phyloP scores from a whole-genome alignment of 352 stramenopile species.

The Blastocystis sp. region DNA sequence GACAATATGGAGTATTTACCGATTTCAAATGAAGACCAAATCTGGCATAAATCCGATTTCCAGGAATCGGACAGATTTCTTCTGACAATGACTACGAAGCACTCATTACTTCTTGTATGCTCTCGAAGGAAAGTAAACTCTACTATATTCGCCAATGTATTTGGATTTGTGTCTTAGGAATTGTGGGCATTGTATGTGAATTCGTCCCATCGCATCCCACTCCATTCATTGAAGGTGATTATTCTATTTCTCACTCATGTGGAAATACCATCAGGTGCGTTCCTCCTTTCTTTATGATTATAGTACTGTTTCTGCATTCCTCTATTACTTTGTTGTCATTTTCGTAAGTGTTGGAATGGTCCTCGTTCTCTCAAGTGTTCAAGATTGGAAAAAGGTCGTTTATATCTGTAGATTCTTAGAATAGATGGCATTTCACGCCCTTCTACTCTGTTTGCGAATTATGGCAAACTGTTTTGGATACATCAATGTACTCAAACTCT shows the following conservation, averaged over 20 bases:
- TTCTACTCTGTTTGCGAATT: background rate
- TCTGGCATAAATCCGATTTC: background rate
- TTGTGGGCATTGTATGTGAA: background rate
- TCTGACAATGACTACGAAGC: background rate
- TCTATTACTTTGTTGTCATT: background rate
- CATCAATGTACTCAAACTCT: constrained; percentile 31
- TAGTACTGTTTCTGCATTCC: background rate
- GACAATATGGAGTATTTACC: background rate
- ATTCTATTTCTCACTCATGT: constrained; percentile 45
- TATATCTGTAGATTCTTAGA: background rate
- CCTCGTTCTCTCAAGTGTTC: background rate
- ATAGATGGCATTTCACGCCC: background rate
- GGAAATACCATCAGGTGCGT: constrained; percentile 33
- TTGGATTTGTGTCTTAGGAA: background rate
- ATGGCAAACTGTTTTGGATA: background rate
- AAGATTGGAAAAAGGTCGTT: background rate
- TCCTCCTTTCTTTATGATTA: background rate
- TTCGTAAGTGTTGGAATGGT: background rate
- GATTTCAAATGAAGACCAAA: background rate
- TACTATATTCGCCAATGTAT: background rate
- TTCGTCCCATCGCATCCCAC: background rate
- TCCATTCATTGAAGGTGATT: constrained; percentile 7
- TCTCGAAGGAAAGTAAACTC: background rate
- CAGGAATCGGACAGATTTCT: background rate
- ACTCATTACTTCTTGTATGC: no score